Base-by-base conservation (phyloP, 2,329 filamentous ascomycete species). In the Colletotrichum scovillei region DNA sequence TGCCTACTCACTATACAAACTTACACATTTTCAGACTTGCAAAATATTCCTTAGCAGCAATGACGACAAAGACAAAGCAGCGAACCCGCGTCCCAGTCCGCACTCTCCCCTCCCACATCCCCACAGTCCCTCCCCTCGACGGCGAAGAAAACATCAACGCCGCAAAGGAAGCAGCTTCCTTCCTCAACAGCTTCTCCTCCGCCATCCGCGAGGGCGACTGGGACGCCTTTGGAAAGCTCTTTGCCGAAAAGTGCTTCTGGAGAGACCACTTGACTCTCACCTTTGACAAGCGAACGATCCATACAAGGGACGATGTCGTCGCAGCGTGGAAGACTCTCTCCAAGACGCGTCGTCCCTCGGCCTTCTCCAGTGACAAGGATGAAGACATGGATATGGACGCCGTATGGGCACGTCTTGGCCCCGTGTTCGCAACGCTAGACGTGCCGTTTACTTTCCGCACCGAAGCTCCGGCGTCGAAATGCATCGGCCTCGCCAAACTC, bases 241-340 rank as follows among this genome's bases (percentile, higher is more conserved):
- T 71, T 28, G 22, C 56, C 49, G 19, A 73, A 4, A n/a, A 66
- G 4, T 65, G 59, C 46, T 73, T 49, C 52, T 73, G 71, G 71
- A 52, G n/a, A 11, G 71, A 73, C 59, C 32, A 6, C 46, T 46
- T 73, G n/a, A 73, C 67, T 11, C 66, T 73, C 14, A 73, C 71
- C 14, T 73, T 73, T 24, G 71, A 73, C 67, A 73, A 71, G 66
- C 71, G 71, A 26, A 73, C 71, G n/a, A 38, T 73, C 49, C n/a
- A 49, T 30, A 62, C 38, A 16, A 28, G 67, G 16, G 38, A 42
- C 4, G 24, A 19, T n/a, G 63, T 71, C 32, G 55, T 53, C 22
- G 26, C 1, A 14, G 71, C 71, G 14, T 73, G 67, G 67, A 22
- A 35, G 28, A 14, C 62, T 19, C 62, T 73, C 9, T n/a, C 59